Evolutionary conservation across 208 protist genomes (phyloP).

Genomic region (Crithidia thermophila): DNA sequence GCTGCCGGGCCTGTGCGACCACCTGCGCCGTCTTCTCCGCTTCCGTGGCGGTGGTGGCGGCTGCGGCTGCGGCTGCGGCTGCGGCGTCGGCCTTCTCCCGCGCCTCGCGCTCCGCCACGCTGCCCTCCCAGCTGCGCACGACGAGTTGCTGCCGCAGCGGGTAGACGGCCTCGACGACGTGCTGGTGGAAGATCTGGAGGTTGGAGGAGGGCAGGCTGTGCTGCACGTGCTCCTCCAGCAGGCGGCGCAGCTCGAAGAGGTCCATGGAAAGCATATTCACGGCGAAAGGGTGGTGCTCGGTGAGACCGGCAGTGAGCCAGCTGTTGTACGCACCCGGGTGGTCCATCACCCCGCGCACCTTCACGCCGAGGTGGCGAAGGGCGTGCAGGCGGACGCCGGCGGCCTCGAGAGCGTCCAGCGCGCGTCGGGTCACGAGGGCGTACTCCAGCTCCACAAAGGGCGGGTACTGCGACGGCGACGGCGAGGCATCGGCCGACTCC

Average conservation of each 20-base stretch:
- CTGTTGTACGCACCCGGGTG: conserved; percentile 88
- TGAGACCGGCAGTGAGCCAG: conserved; percentile 77
- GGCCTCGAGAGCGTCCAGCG: conserved; percentile 69
- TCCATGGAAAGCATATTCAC: conserved; percentile 85
- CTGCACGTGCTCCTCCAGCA: conserved; percentile 63
- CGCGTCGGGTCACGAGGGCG: conserved; percentile 79
- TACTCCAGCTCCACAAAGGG: conserved; percentile 75
- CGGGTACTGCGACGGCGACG: conserved; percentile 15
- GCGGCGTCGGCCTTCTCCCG: background rate
- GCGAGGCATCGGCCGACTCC: background rate
- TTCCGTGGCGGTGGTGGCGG: background rate
- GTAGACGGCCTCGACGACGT: conserved; percentile 82
- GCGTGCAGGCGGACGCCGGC: conserved; percentile 61
- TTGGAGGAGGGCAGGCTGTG: conserved; percentile 51
- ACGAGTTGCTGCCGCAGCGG: conserved; percentile 78
- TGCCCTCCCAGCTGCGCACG: conserved; percentile 57
- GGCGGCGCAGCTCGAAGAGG: conserved; percentile 55
- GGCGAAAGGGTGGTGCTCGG: conserved; percentile 85
- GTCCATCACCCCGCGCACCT: conserved; percentile 80
- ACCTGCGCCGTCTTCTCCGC: conserved; percentile 14
- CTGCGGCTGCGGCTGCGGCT: background rate
- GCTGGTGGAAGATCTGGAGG: conserved; percentile 75
- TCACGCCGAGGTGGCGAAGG: conserved; percentile 55
- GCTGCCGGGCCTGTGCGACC: conserved; percentile 13
- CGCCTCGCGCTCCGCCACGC: conserved; percentile 26